Evolutionary conservation across 31 red algal species (phyloP).

Genomic region (Asparagopsis taxiformis): DNA sequence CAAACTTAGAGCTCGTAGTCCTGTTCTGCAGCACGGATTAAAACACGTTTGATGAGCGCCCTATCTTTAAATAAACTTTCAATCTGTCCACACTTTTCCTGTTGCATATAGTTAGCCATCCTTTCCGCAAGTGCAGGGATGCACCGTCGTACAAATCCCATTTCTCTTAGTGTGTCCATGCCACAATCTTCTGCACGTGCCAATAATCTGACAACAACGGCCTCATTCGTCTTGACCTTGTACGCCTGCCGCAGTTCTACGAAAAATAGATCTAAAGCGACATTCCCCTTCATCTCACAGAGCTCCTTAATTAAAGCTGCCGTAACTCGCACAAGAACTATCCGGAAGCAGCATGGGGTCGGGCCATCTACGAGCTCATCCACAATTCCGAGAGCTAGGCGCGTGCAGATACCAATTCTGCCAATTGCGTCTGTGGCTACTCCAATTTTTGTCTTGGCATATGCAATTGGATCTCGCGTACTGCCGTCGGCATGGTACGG

Average conservation of each 20-base stretch:
- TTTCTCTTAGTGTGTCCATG: conserved; percentile 15
- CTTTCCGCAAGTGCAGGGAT: conserved; percentile 18
- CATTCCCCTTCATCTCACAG: background rate
- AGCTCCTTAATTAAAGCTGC: conserved; percentile 23
- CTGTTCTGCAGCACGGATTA: conserved; percentile 31
- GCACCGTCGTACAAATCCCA: conserved; percentile 24
- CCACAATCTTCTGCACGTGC: conserved; percentile 48
- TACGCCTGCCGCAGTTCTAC: conserved; percentile 12
- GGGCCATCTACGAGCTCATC: conserved; percentile 44
- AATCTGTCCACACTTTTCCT: conserved; percentile 10
- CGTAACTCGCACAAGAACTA: conserved; percentile 31
- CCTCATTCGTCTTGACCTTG: conserved; percentile 1
- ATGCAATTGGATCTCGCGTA: conserved; percentile 45
- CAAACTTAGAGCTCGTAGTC: conserved; percentile 43
- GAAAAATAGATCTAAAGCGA: conserved; percentile 7
- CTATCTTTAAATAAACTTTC: conserved; percentile 19
- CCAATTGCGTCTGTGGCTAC: conserved; percentile 39
- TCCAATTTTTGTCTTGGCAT: conserved; percentile 46
- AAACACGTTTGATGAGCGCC: conserved; percentile 20
- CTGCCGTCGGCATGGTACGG: conserved; percentile 13
- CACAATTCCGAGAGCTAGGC: conserved; percentile 37
- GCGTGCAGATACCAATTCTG: conserved; percentile 22
- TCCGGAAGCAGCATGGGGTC: conserved; percentile 23
- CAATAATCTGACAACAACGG: conserved; percentile 24
- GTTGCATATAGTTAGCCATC: conserved; percentile 6